A percentile compares a stretch with the other conserved stretches of the same genome.
phyloP scores from a whole-genome alignment of 805 yeast species.

The Wickerhamiella nectarea region DNA sequence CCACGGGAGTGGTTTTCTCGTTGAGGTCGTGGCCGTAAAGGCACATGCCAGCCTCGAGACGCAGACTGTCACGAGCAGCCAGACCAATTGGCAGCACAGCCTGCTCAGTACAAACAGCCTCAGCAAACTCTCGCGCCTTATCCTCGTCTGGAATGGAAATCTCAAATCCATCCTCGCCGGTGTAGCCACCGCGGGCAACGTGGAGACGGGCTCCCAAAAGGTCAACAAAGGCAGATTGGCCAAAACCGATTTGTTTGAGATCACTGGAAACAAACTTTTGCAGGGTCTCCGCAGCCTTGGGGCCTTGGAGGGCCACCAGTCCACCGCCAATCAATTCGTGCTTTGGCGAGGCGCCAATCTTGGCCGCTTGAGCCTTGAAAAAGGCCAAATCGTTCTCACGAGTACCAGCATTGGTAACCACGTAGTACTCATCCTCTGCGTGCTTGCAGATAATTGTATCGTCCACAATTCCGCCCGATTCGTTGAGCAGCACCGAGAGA shows the following conservation, averaged over 20 bases:
- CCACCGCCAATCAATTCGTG: conserved; percentile 48
- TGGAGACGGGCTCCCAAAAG: conserved; percentile 39
- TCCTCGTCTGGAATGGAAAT: conserved; percentile 52
- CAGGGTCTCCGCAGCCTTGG: conserved; percentile 56
- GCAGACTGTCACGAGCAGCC: conserved; percentile 94
- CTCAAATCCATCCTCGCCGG: conserved; percentile 98
- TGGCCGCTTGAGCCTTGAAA: conserved; percentile 37
- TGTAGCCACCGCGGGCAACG: conserved; percentile 91
- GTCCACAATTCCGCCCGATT: conserved; percentile 82
- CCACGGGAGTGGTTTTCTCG: conserved; percentile 71
- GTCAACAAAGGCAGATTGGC: conserved; percentile 42
- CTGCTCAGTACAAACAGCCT: conserved; percentile 37
- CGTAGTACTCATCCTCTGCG: conserved; percentile 53
- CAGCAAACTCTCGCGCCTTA: conserved; percentile 45
- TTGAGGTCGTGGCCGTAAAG: conserved; percentile 84
- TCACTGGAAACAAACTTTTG: conserved; percentile 48
- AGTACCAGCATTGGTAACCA: conserved; percentile 95
- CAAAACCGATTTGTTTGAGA: conserved; percentile 56
- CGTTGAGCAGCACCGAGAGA: conserved; percentile 56
- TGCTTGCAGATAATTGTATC: conserved; percentile 83
- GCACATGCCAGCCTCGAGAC: conserved; percentile 98
- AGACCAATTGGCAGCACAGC: conserved; percentile 77
- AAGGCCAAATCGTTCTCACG: conserved; percentile 65
- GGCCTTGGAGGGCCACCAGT: conserved; percentile 87
- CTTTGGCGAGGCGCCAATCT: conserved; percentile 27